Evolutionary conservation across 495 filamentous ascomycete genomes (phyloP).

Genomic region (Penicillium canariense): DNA sequence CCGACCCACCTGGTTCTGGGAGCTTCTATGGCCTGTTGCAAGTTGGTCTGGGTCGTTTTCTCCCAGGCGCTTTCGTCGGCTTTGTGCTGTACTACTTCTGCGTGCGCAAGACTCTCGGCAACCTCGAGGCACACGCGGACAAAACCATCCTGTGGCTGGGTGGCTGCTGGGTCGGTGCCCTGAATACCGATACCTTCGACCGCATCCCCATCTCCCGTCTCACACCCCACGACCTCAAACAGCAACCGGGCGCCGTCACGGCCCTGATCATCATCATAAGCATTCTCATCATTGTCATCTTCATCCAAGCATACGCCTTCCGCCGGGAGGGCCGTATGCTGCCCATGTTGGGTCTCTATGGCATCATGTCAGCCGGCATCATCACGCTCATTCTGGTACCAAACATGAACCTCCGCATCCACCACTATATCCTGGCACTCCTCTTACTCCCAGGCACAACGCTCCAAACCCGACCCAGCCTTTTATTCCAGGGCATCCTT

Average conservation of each 20-base stretch:
- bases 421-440: slow-evolving; percentile 63
- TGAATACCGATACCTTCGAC: slow-evolving; percentile 76
- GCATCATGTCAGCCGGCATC: slow-evolving; percentile 39
- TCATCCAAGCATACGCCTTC: slow-evolving; percentile 64
- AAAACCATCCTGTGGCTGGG: slow-evolving; percentile 75
- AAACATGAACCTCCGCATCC: slow-evolving; percentile 59
- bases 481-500: slow-evolving; percentile 61
- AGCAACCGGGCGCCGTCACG: slow-evolving; percentile 70
- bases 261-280: slow-evolving; percentile 63
- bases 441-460: slow-evolving; percentile 57
- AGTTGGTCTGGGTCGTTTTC: slow-evolving; percentile 61
- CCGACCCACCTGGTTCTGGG: slow-evolving; percentile 58
- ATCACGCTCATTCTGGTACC: slow-evolving; percentile 52
- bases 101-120: slow-evolving; percentile 46
- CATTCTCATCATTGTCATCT: slow-evolving; percentile 49
- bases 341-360: slow-evolving; percentile 66
- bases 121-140: slow-evolving; percentile 65
- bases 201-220: slow-evolving; percentile 72
- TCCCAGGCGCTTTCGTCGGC: slow-evolving; percentile 69
- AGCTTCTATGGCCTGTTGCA: slow-evolving; percentile 58
- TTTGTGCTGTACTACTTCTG: slow-evolving; percentile 68
- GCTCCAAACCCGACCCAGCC: slow-evolving; percentile 54
- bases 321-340: slow-evolving; percentile 64
- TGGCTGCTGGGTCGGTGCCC: slow-evolving; percentile 71
- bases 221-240: slow-evolving; percentile 67